These are phyloP conservation scores for Trichoderma citrinoviride DNA, from an alignment of 2,329 filamentous ascomycete genomes.

Conservation along the genomic window DNA sequence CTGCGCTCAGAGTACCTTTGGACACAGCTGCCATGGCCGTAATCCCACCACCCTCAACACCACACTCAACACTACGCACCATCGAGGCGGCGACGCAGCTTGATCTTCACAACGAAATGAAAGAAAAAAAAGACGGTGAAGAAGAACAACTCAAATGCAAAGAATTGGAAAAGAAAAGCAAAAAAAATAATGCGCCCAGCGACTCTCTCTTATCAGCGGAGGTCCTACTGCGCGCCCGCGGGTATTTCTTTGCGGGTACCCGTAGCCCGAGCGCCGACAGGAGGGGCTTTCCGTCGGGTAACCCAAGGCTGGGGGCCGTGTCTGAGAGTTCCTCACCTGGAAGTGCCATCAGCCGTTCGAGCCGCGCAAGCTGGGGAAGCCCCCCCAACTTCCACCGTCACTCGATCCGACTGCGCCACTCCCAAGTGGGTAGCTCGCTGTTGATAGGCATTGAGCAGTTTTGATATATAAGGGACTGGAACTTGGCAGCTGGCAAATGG, in stretches of 20 bases:
- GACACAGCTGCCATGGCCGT: not conserved
- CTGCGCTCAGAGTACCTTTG: not conserved
- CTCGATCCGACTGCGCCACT: not conserved
- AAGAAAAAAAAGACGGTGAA: not conserved
- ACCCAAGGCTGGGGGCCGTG: constrained; percentile 22
- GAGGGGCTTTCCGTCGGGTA: not conserved
- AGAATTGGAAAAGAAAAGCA: constrained; percentile 8
- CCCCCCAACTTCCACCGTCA: not conserved
- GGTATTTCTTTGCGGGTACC: constrained; percentile 32
- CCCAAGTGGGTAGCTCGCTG: constrained; percentile 1
- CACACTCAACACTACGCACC: not conserved
- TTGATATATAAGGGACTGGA: constrained; percentile 8
- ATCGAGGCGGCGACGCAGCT: not conserved
- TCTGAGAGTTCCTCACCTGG: constrained; percentile 21
- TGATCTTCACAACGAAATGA: too few relatives aligned
- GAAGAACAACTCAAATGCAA: not conserved
- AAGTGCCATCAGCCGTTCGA: not conserved
- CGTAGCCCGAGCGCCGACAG: not conserved
- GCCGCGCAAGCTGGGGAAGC: not conserved
- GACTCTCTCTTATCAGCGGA: constrained; percentile 26
- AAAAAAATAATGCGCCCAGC: constrained; percentile 25
- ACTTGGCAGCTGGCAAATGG: constrained; percentile 1
- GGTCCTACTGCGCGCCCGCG: constrained; percentile 31
- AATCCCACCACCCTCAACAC: not conserved
- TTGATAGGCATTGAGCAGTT: not conserved